phyloP scores from a whole-genome alignment of 2,329 filamentous ascomycete species.

The Penicillium olsonii region DNA sequence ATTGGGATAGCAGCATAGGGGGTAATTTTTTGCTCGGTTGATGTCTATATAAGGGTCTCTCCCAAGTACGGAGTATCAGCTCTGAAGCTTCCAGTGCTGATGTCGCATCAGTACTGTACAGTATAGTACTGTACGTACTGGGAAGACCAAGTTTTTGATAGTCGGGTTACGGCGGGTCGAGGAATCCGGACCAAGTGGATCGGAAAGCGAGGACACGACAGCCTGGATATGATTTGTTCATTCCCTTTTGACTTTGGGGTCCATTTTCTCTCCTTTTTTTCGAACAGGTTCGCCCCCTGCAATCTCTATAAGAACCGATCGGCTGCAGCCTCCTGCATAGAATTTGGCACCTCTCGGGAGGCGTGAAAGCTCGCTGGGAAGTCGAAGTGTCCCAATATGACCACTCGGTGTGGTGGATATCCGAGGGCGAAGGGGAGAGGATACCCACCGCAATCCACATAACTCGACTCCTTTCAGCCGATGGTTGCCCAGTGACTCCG shows the following conservation, averaged over 20 bases:
- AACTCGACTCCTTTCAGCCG: slow-evolving; percentile 18
- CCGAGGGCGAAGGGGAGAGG: slow-evolving; percentile 19
- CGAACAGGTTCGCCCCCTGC: neutral
- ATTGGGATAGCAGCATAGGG: neutral
- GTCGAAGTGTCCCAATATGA: slow-evolving; percentile 19
- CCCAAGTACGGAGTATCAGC: too few species aligned
- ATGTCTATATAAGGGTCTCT: slow-evolving; percentile 6
- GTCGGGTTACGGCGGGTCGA: slow-evolving; percentile 25
- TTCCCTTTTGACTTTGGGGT: neutral
- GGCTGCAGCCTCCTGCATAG: slow-evolving; percentile 5
- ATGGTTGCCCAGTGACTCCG: slow-evolving; percentile 26
- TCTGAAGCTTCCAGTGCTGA: too few species aligned
- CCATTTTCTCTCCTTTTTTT: neutral
- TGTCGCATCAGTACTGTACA: too few species aligned
- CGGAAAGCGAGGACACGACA: slow-evolving; percentile 21
- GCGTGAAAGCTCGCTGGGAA: neutral
- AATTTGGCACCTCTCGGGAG: slow-evolving; percentile 1
- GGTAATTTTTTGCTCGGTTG: neutral
- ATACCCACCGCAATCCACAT: slow-evolving; percentile 15
- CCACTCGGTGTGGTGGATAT: slow-evolving; percentile 25
- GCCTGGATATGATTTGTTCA: slow-evolving; percentile 8
- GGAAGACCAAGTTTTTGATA: slow-evolving; percentile 10
- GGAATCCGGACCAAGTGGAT: slow-evolving; percentile 23
- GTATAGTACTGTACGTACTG: slow-evolving; percentile 2
- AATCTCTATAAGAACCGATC: slow-evolving; percentile 1